Evolutionary conservation across 1,284 basidiomycete species (phyloP).

Genomic region (Moesziomyces antarcticus): DNA sequence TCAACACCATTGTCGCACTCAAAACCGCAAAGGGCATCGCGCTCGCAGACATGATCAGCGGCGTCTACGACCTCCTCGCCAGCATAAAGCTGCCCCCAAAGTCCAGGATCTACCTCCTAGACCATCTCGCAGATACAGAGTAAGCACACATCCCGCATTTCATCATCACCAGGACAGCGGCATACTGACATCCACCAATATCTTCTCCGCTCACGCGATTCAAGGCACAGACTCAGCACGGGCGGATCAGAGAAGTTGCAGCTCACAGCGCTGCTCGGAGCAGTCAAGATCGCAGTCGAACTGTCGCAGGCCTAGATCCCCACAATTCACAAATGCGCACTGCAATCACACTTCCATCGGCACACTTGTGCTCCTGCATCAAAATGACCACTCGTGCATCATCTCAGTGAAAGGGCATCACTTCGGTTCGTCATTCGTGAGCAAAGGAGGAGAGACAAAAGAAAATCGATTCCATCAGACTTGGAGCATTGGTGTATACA

Average conservation of each 20-base stretch:
- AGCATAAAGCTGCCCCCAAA: slow-evolving; percentile 85
- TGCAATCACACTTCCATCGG: not conserved
- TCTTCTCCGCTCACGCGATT: too few relatives aligned
- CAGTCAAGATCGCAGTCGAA: slow-evolving; percentile 93
- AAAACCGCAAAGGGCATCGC: slow-evolving; percentile 94
- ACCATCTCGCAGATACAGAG: slow-evolving; percentile 83
- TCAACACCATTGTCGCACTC: slow-evolving; percentile 83
- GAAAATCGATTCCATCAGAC: too few relatives aligned
- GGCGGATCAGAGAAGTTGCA: slow-evolving; percentile 96
- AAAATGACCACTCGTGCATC: too few relatives aligned
- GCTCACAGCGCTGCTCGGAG: slow-evolving; percentile 87
- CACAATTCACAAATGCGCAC: not conserved
- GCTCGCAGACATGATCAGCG: slow-evolving; percentile 91
- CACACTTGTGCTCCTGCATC: too few relatives aligned
- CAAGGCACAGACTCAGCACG: slow-evolving; percentile 74
- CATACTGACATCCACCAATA: too few relatives aligned
- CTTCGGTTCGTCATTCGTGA: too few relatives aligned
- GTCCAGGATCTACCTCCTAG: slow-evolving; percentile 89
- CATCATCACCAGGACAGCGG: not conserved
- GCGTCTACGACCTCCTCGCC: slow-evolving; percentile 89
- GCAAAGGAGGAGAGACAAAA: too few relatives aligned
- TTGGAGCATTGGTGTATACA: too few relatives aligned
- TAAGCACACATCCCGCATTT: slow-evolving; percentile 72
- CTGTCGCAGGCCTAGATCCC: slow-evolving; percentile 57
- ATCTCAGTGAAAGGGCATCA: too few relatives aligned